Evolutionary conservation across 352 stramenopile genomes (phyloP), one percentile per base, ranked within the genome.

Genomic region (Globisporangium mamillatum): DNA sequence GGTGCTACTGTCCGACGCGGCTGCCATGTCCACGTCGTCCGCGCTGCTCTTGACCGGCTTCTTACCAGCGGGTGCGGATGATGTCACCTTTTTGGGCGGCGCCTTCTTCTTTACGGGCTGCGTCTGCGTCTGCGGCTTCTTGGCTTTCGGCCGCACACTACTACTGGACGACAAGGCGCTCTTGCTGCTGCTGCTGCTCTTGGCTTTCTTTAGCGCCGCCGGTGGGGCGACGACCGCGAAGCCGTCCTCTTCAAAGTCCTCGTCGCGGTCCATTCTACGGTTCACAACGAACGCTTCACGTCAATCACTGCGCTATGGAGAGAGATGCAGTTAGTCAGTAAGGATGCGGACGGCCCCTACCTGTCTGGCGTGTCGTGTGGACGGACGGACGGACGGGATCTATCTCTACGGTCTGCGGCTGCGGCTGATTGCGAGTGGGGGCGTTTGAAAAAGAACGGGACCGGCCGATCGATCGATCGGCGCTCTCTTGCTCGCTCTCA

Each of bases 211-310:
- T 20, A 58, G 27, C 10, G 60, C 8, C 16, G 20, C 24, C 58
- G 66, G 66, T 12, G 60, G 36, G 4, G 38, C 34, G 25, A 71
- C 66, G 53, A 67, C 25, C 60, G 50, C 60, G 48, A 64, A 67
- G 38, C 60, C 66, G 22, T 67, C 60, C 5, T 61, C 60, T 22
- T 67, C 66, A 62, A 67, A 55, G 53, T 67, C 66, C 50, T 67
- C 66, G 65, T 52, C 44, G 18, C 18, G 44, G 44, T 59, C 64
- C 64, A 70, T 70, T 41, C 64, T 65, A 12, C 20, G 5, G 29
- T 61, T 29, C 24, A 8, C 24, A 59, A 12, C 12, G 54, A 59
- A 12, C 12, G 54, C 27, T 32, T 32, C n/a, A 41, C 54, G 27
- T 8, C 18, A 32, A 27, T 25, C 20, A 22, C 32, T 44, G 5